phyloP scores from a whole-genome alignment of 768 basidiomycete species.

The Coprinopsis strossmayeri region DNA sequence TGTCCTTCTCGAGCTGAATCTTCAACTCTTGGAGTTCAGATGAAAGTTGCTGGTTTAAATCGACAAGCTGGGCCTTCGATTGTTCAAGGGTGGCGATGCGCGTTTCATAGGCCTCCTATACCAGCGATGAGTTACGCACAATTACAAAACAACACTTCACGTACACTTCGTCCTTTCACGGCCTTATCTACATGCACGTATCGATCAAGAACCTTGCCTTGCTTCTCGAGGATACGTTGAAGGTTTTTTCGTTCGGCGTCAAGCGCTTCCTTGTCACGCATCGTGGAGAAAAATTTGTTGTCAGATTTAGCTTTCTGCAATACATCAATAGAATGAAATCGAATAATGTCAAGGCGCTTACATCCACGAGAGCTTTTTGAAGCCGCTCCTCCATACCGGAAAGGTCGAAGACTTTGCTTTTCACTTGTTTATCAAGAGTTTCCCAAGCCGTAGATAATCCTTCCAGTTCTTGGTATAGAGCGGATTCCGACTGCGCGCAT shows the following conservation, averaged over 20 bases:
- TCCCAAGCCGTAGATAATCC: constrained; percentile 86
- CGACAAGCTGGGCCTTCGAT: background rate
- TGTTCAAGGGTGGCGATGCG: too few relatives aligned
- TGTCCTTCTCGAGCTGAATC: too few relatives aligned
- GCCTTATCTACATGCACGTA: constrained; percentile 50
- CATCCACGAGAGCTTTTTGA: constrained; percentile 54
- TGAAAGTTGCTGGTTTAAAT: too few relatives aligned
- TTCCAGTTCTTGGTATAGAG: constrained; percentile 81
- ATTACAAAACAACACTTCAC: constrained; percentile 29
- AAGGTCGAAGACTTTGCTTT: constrained; percentile 84
- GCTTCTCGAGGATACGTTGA: constrained; percentile 40
- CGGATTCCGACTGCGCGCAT: constrained; percentile 61
- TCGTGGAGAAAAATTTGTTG: constrained; percentile 87
- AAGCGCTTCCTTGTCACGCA: constrained; percentile 83
- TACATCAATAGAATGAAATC: background rate
- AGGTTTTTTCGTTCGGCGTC: constrained; percentile 70
- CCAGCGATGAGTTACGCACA: constrained; percentile 14
- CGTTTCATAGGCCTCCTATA: constrained; percentile 19
- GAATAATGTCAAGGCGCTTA: constrained; percentile 24
- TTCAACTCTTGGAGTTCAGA: too few relatives aligned
- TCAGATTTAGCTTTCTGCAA: constrained; percentile 92
- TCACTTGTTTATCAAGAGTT: constrained; percentile 68
- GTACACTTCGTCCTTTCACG: constrained; percentile 3
- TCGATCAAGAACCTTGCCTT: constrained; percentile 54
- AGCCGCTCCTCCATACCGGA: constrained; percentile 66